Conservation (phyloP, 148 eudicot species). For the Linanthus parryae region DNA sequence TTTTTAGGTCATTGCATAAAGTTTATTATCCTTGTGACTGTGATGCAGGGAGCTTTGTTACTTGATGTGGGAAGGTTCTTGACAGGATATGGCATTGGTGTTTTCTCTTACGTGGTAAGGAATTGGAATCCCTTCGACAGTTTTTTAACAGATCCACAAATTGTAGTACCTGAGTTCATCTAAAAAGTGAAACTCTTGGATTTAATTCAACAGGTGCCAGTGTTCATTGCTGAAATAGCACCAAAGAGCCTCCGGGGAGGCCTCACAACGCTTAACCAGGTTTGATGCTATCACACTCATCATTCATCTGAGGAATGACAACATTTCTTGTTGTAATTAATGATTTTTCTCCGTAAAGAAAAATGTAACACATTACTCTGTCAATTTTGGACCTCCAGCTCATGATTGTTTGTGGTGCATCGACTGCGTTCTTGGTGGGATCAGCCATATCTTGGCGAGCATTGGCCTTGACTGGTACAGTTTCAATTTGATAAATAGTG, state of each 20-base stretch:
- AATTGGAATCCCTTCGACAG: background rate
- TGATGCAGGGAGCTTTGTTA: conserved; percentile 41
- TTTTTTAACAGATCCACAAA: no score
- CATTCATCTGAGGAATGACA: no score
- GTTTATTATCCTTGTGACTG: background rate
- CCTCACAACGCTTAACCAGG: conserved; percentile 77
- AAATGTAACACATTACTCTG: background rate
- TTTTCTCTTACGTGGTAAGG: conserved; percentile 69
- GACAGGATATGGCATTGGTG: conserved; percentile 78
- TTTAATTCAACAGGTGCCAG: conserved; percentile 51
- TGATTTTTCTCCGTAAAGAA: background rate
- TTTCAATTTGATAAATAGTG: background rate
- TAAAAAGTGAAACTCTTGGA: background rate
- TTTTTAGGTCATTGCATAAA: no score
- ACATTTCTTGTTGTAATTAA: background rate
- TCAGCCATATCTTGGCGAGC: conserved; percentile 60
- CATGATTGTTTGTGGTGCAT: conserved; percentile 68
- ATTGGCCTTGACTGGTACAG: conserved; percentile 62
- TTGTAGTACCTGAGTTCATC: no score
- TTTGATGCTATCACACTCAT: no score
- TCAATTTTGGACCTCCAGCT: conserved; percentile 41
- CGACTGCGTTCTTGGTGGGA: conserved; percentile 50
- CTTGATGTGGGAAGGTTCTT: conserved; percentile 73
- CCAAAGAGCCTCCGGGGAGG: conserved; percentile 82
- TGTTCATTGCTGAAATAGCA: conserved; percentile 76